These are phyloP conservation scores for Botrytis cinerea DNA, from an alignment of 2,329 filamentous ascomycete species.

Conservation along the genomic window DNA sequence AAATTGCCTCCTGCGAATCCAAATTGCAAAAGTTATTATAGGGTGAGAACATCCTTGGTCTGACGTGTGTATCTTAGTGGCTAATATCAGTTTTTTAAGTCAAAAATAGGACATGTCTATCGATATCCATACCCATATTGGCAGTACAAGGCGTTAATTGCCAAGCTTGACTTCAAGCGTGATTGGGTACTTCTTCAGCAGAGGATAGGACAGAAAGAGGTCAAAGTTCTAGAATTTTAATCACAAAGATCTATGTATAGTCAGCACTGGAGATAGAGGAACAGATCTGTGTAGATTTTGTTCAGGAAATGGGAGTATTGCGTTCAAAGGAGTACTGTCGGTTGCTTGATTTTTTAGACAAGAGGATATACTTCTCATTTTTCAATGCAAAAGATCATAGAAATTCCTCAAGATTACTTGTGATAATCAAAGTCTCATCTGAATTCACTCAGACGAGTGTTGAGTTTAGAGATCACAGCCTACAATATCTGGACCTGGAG, in stretches of 20 bases:
- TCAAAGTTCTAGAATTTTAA: background rate
- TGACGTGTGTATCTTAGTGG: background rate
- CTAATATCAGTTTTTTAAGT: background rate
- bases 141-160: slow-evolving; percentile 9
- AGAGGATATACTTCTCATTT: background rate
- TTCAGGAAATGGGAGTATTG: background rate
- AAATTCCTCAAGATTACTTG: background rate
- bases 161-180: slow-evolving; percentile 13
- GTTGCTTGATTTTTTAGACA: background rate
- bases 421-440: background rate
- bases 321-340: background rate
- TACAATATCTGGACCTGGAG: background rate
- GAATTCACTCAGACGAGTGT: background rate
- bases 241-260: background rate
- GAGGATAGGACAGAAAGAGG: background rate
- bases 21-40: slow-evolving; percentile 12
- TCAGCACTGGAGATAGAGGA: background rate
- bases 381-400: background rate
- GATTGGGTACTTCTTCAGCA: slow-evolving; percentile 19
- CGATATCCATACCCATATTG: slow-evolving; percentile 16
- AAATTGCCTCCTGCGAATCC: slow-evolving; percentile 4
- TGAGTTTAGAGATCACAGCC: background rate
- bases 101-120: slow-evolving; percentile 12
- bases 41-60: background rate
- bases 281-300: background rate